A percentile compares a stretch with the other conserved stretches of the same genome.
Conservation (phyloP, 1,139 yeast genomes). For the Yamadazyma aaseri region DNA sequence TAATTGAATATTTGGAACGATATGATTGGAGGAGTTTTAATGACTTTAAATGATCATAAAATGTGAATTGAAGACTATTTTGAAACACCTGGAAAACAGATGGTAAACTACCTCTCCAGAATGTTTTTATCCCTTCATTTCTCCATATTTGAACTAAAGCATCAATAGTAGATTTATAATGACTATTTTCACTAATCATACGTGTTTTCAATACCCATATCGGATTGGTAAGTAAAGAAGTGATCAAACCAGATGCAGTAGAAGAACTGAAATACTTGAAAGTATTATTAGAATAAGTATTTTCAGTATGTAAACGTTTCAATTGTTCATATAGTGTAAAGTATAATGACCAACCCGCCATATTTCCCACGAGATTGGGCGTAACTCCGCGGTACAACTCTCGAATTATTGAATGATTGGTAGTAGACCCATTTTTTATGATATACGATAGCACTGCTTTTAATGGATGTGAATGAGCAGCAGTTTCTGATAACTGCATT, state of each 20-base stretch:
- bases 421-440: neutral
- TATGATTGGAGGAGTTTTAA: conserved; percentile 7
- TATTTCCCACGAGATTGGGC: conserved; percentile 80
- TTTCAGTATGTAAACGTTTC: conserved; percentile 29
- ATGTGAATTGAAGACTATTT: conserved; percentile 82
- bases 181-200: conserved; percentile 63
- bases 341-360: conserved; percentile 86
- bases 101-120: conserved; percentile 84
- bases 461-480: conserved; percentile 5
- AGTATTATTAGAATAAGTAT: conserved; percentile 22
- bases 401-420: conserved; percentile 8
- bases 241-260: conserved; percentile 65
- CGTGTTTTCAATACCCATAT: conserved; percentile 92
- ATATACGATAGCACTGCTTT: conserved; percentile 7
- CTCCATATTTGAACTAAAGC: conserved; percentile 52
- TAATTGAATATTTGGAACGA: conserved; percentile 7
- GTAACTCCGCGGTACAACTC: conserved; percentile 71
- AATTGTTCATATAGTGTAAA: conserved; percentile 69
- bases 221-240: conserved; percentile 82
- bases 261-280: conserved; percentile 37
- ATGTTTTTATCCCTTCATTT: conserved; percentile 67
- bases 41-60: conserved; percentile 73
- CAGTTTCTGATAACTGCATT: conserved; percentile 48
- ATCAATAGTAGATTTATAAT: conserved; percentile 56
- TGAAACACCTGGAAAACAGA: conserved; percentile 82